A percentile compares a stretch with the other conserved stretches of the same genome.
Evolutionary conservation across 1,284 basidiomycete genomes (phyloP).

Genomic region (Sporisorium scitamineum): DNA sequence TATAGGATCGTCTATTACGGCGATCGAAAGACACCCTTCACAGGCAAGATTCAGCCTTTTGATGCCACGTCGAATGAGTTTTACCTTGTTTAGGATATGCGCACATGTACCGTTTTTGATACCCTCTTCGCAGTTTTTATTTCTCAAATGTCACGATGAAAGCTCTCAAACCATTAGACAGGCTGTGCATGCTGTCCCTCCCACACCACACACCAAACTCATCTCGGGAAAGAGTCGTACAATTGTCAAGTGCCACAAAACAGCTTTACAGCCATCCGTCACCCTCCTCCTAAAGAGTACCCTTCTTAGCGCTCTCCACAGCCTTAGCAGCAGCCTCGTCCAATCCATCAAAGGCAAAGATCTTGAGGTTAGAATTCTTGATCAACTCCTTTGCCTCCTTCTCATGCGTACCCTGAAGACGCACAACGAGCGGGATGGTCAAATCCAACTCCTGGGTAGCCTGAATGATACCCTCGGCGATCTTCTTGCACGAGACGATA

Average conservation of each 20-base stretch:
- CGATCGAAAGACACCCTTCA: conserved; percentile 77
- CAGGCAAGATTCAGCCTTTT: conserved; percentile 46
- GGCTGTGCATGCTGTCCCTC: no score
- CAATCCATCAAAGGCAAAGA: conserved; percentile 51
- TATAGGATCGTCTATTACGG: conserved; percentile 81
- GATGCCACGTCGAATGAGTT: conserved; percentile 29
- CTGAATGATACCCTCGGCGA: conserved; percentile 87
- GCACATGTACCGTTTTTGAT: neutral
- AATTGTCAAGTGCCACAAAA: neutral
- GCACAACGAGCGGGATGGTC: conserved; percentile 88
- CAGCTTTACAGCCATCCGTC: neutral
- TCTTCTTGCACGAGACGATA: conserved; percentile 95
- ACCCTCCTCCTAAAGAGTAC: conserved; percentile 18
- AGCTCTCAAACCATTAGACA: no score
- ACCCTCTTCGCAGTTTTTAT: neutral
- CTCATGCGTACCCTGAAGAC: conserved; percentile 97
- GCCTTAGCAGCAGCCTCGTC: conserved; percentile 55
- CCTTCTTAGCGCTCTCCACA: conserved; percentile 52
- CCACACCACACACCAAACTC: neutral
- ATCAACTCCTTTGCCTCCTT: conserved; percentile 87
- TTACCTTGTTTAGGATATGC: conserved; percentile 27
- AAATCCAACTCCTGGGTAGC: conserved; percentile 92
- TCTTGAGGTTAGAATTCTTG: conserved; percentile 83
- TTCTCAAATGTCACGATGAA: neutral
- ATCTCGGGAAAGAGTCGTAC: neutral